Base-by-base conservation (phyloP, 768 basidiomycete genomes). In the Strobilomyces dryophilus region DNA sequence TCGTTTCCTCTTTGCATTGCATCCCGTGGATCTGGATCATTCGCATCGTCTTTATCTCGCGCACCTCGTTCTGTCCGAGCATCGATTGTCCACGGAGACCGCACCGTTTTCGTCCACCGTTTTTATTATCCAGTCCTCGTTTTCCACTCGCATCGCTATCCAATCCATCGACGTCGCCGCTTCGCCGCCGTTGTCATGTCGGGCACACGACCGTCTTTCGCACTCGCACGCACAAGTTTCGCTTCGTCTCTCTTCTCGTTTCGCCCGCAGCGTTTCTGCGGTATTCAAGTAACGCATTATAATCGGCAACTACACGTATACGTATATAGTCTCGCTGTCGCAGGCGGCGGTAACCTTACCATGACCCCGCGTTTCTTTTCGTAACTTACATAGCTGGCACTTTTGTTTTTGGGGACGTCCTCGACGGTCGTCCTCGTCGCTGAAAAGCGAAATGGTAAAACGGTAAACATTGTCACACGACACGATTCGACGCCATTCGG, bases 251-350 rank as follows among this genome's bases (percentile, higher is more conserved):
- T 45, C n/a, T 31, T 18, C 31, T 53, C 53, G 41, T 49, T 37
- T 20, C 31, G 15, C 15, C 26, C n/a, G 27, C 55, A 51, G 44
- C 54, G 41, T 24, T 8, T 12, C 39, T 17, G 54, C 53, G 59
- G 61, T 66, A 65, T 54, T 39, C 58, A 55, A 67, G 32, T 35
- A 60, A 29, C 52, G 51, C 58, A 55, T 64, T 65, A 67, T 69
- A 67, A 68, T 68, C 41, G 49, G 50, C 37, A 58, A 47, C 37
- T 59, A 61, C 54, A 55, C 45, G 47, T 54, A 60, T 51, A 56
- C 56, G 55, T 60, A 41, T 66, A 73, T 54, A 69, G 71, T 53
- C 64, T 60, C 42, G 60, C 62, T 39, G 63, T 59, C 54, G 63
- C 58, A 26, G 58, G 64, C 56, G 51, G 51, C 56, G 44, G 48